Evolutionary conservation across 257 asterid genomes (phyloP), one percentile per base, ranked within the genome.

Genomic region (Salvia hispanica): DNA sequence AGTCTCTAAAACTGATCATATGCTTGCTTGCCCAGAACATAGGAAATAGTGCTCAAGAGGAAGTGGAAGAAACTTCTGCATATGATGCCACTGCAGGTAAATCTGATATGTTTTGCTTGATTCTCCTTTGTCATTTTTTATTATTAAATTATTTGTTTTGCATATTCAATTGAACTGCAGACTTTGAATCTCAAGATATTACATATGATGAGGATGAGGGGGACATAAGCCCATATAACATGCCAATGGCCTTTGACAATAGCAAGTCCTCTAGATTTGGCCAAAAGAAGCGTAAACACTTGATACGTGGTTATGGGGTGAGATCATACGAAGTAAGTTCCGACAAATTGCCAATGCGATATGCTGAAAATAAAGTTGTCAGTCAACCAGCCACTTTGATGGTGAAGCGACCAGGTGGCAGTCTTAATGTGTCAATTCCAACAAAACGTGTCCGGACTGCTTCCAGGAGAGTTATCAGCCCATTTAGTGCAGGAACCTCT

Each of bases 381-480:
- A 73, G 72, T 31, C 88, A 83, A 48, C 95, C 83, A 69, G 77
- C 85, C 62, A 69, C 81, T 70, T 75, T 79, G 66, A 50, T 67
- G 73, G 85, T 69, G 31, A 95, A 89, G 72, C 83, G 95, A 66
- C 96, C 94, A 45, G 87, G 88, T 47, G 72, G 82, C 81, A 87
- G 80, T 81, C 92, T 89, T 73, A 86, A 87, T 80, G 96, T 79
- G 54, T 89, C 95, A 51, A 78, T 91, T 67, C 98, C 95, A 25
- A 91, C 95, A 77, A 95, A 95, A 78, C 98, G 99, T 69, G 81
- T 91, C 71, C 85, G 99, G 56, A 89, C 99, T 73, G 85, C 86
- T 80, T 82, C 88, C 67, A 84, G 98, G 83, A 87, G 96, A 83
- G 80, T 92, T 78, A 67, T 71, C 67, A 86, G 88, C 83, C 96